Base-by-base conservation (phyloP, 2,329 filamentous ascomycete species). In the Thielaviopsis euricoi region DNA sequence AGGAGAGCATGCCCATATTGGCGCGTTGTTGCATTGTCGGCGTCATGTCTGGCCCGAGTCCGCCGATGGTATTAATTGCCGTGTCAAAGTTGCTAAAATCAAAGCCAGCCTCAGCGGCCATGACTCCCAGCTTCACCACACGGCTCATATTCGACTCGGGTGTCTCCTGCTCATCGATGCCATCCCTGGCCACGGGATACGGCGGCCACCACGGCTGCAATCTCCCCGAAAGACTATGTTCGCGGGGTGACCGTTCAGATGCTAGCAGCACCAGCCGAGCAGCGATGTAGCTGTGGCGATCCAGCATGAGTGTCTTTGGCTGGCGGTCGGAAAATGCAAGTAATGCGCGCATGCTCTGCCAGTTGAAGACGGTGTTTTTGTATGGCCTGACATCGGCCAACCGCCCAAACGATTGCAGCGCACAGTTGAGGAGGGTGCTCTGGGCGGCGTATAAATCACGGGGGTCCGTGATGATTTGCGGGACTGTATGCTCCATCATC, bases 141-240 rank as follows among this genome's bases (percentile, higher is more conserved):
- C 80, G 72, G 58, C 78, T 80, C 62, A 74, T 70, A 60, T 77
- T 76, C 25, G 81, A 77, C 51, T 78, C 73, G 1, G 69, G 70
- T 5, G 72, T 71, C 55, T 73, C 71, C 55, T 69, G 71, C 62
- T 81, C 80, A 64, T 85, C 81, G 61, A 79, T 76, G 1, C 80
- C 81, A 63, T 84, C 77, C 59, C 76, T 74, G 12, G 76, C 72
- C 43, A 73, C 70, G 57, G 79, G 69, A 67, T 81, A 83, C 0
- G 81, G 81, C 10, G 81, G 81, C 81, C 81, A 84, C 1, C 73
- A 73, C 54, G 74, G 71, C 1, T 71, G 69, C 58, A 80, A 73
- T 26, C 78, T 74, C 21, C 67, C 62, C 1, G 76, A 73, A 33
- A 73, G 74, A 37, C 71, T 73, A 15, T 66, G 68, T 66, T 85